phyloP scores from a whole-genome alignment of 352 stramenopile species.

The Thalassiosira livingstoniorum region DNA sequence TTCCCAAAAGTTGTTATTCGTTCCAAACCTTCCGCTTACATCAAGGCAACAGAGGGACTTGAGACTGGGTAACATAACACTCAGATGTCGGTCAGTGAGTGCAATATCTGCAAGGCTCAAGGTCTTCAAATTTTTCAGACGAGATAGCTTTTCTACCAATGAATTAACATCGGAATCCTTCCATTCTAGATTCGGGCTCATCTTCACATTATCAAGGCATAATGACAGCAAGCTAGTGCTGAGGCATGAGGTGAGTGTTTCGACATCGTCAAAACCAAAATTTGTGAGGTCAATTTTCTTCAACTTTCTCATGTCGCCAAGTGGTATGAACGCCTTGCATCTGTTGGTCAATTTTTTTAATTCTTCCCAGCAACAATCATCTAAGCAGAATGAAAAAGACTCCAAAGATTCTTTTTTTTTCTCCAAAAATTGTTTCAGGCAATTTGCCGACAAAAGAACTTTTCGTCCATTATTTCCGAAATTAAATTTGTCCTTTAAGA shows the following conservation, averaged over 20 bases:
- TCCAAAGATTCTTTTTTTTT: slow-evolving; percentile 9
- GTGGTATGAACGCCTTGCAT: slow-evolving; percentile 6
- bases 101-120: slow-evolving; percentile 21
- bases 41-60: slow-evolving; percentile 11
- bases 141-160: slow-evolving; percentile 22
- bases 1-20: background rate
- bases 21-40: slow-evolving; percentile 27
- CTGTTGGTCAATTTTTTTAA: slow-evolving; percentile 23
- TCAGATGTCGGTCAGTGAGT: slow-evolving; percentile 15
- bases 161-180: slow-evolving; percentile 13
- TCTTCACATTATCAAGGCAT: slow-evolving; percentile 20
- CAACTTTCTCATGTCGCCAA: slow-evolving; percentile 25
- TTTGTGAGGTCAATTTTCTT: slow-evolving; percentile 31
- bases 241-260: slow-evolving; percentile 21
- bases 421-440: slow-evolving; percentile 26
- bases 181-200: slow-evolving; percentile 6
- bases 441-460: slow-evolving; percentile 7
- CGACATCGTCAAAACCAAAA: slow-evolving; percentile 39
- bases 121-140: slow-evolving; percentile 14
- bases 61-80: slow-evolving; percentile 5
- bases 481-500: slow-evolving; percentile 9
- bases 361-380: slow-evolving; percentile 40
- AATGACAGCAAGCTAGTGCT: slow-evolving; percentile 10
- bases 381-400: slow-evolving; percentile 24
- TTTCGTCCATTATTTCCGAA: background rate